These are phyloP conservation scores for Tuber calosporum DNA, from an alignment of 495 filamentous ascomycete species.

Conservation along the genomic window DNA sequence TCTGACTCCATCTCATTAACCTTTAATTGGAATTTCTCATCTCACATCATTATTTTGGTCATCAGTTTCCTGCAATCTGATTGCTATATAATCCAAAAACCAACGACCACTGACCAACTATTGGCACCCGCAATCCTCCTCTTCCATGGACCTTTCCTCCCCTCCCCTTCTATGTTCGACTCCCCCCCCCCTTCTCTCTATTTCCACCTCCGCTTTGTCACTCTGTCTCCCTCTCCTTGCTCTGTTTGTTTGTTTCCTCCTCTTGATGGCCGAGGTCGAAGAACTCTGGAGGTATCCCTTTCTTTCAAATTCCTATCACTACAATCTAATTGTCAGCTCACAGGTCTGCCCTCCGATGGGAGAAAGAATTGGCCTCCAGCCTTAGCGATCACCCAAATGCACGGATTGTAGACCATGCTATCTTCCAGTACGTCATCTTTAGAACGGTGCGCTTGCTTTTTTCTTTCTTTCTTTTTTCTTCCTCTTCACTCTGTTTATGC, in stretches of 20 bases:
- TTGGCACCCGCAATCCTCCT: too few species aligned
- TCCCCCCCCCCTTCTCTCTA: neutral
- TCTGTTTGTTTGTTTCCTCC: neutral
- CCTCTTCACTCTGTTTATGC: constrained; percentile 1
- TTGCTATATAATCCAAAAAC: too few species aligned
- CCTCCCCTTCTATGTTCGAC: neutral
- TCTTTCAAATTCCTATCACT: neutral
- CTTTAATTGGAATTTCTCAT: too few species aligned
- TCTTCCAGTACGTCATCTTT: constrained; percentile 36
- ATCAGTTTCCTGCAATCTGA: too few species aligned
- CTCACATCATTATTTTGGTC: too few species aligned
- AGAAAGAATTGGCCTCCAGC: constrained; percentile 34
- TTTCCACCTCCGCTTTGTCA: neutral
- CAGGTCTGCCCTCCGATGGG: constrained; percentile 35
- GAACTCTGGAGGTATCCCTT: neutral
- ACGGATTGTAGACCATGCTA: constrained; percentile 31
- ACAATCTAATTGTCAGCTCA: constrained; percentile 1
- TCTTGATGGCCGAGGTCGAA: neutral
- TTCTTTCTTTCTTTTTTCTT: too few species aligned
- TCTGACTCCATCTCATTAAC: too few species aligned
- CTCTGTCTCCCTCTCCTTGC: neutral
- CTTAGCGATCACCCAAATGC: constrained; percentile 33
- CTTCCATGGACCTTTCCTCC: too few species aligned
- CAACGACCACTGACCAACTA: too few species aligned
- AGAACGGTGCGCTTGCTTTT: constrained; percentile 13